phyloP scores from a whole-genome alignment of 2,329 filamentous ascomycete species.

The Malbranchea cinnamomea region DNA sequence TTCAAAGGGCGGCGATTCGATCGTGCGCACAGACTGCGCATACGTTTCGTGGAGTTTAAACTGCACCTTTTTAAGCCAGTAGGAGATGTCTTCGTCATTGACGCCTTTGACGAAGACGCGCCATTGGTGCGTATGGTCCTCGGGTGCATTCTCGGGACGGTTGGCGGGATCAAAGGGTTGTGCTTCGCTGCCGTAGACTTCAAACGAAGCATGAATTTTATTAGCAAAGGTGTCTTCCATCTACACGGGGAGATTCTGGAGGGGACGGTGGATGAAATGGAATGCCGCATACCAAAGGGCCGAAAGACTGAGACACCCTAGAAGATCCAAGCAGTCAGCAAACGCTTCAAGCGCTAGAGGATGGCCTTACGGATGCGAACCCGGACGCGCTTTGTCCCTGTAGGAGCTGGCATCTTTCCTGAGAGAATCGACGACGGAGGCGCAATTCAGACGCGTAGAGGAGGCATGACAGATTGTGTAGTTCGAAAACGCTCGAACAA shows the following conservation, averaged over 20 bases:
- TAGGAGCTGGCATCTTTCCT: constrained; percentile 36
- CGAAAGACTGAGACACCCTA: constrained; percentile 33
- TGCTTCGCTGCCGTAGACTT: constrained; percentile 70
- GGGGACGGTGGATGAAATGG: constrained; percentile 36
- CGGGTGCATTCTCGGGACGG: constrained; percentile 59
- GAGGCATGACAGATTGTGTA: too few relatives aligned
- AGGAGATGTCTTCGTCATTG: constrained; percentile 78
- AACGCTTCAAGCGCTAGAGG: background rate
- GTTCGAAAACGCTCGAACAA: too few relatives aligned
- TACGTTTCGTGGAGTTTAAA: constrained; percentile 98
- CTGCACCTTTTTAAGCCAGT: constrained; percentile 92
- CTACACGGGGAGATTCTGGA: constrained; percentile 20
- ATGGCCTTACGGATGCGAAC: constrained; percentile 12
- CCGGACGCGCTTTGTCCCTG: constrained; percentile 39
- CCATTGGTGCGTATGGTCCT: constrained; percentile 95
- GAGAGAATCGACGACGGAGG: background rate
- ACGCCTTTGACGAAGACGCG: constrained; percentile 84
- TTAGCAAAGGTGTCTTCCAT: background rate
- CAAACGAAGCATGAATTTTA: background rate
- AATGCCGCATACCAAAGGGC: constrained; percentile 27
- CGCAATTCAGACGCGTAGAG: too few relatives aligned
- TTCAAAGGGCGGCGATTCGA: constrained; percentile 68
- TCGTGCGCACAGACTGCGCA: constrained; percentile 71
- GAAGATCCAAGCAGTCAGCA: constrained; percentile 12
- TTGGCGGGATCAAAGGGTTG: constrained; percentile 61